Conservation (phyloP, 805 yeast genomes). For the Saccharomycopsis synnaedendra region DNA sequence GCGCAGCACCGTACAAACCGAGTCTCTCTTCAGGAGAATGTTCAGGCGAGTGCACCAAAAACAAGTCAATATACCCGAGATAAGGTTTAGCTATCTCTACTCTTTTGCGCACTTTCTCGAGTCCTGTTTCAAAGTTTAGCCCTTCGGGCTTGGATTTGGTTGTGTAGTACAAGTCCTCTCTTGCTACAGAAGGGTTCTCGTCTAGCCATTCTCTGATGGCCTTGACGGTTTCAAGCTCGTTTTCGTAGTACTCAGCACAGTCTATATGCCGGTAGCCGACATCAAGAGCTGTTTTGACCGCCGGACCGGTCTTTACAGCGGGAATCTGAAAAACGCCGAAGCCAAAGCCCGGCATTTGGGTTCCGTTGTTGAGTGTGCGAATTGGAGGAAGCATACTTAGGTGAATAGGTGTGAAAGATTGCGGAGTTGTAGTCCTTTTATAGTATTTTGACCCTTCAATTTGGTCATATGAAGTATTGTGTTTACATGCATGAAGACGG, state of each 20-base stretch:
- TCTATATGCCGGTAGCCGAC: slow-evolving; percentile 68
- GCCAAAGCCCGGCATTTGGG: slow-evolving; percentile 42
- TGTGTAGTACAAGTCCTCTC: slow-evolving; percentile 44
- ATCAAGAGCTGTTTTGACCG: slow-evolving; percentile 45
- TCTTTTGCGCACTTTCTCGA: slow-evolving; percentile 28
- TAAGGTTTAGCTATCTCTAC: slow-evolving; percentile 21
- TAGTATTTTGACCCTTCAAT: no score
- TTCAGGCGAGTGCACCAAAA: slow-evolving; percentile 56
- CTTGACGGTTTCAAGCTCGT: slow-evolving; percentile 48
- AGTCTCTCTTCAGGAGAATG: slow-evolving; percentile 33
- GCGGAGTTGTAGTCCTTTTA: no score
- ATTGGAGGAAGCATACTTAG: no score
- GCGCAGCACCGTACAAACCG: slow-evolving; percentile 54
- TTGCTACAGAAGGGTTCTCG: slow-evolving; percentile 24
- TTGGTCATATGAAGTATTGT: no score
- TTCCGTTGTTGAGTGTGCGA: slow-evolving; percentile 36
- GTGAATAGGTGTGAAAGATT: no score
- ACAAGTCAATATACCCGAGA: slow-evolving; percentile 57
- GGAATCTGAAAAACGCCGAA: slow-evolving; percentile 42
- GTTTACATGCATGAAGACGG: no score
- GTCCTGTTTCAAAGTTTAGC: neutral
- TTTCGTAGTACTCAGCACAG: slow-evolving; percentile 52
- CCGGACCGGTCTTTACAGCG: slow-evolving; percentile 24
- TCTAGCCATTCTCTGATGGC: slow-evolving; percentile 47
- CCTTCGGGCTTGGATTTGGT: slow-evolving; percentile 62